phyloP scores from a whole-genome alignment of 2,329 filamentous ascomycete genomes.

The Didymella pinodella region DNA sequence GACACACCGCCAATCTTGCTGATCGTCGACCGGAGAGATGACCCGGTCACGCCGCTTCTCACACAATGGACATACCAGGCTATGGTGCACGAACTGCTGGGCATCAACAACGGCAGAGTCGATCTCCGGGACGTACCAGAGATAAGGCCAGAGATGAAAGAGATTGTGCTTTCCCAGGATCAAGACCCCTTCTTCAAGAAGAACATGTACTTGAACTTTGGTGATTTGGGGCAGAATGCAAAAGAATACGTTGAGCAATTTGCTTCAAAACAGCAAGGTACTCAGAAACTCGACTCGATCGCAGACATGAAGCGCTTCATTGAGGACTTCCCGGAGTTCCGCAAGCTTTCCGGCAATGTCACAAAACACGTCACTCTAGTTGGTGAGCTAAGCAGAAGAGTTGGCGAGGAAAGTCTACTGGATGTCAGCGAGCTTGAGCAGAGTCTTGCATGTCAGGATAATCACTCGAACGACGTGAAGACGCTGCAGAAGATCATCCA shows the following conservation, averaged over 20 bases:
- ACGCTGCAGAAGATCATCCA: conserved; percentile 87
- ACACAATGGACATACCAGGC: conserved; percentile 99
- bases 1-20: conserved; percentile 94
- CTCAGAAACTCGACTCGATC: conserved; percentile 95
- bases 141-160: conserved; percentile 83
- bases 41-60: conserved; percentile 90
- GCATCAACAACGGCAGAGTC: conserved; percentile 94
- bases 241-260: conserved; percentile 99
- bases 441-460: conserved; percentile 95
- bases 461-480: conserved; percentile 91
- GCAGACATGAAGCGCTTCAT: conserved; percentile 99
- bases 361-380: conserved; percentile 98
- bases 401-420: conserved; percentile 85
- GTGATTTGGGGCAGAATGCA: conserved; percentile 92
- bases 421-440: conserved; percentile 98
- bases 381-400: conserved; percentile 87
- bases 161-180: conserved; percentile 94
- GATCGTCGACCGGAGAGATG: conserved; percentile 88
- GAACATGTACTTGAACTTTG: conserved; percentile 99
- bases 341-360: conserved; percentile 95
- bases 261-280: conserved; percentile 96
- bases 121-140: conserved; percentile 85
- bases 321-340: conserved; percentile 97
- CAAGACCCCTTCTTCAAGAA: conserved; percentile 99
- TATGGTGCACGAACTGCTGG: conserved; percentile 98